phyloP scores from a whole-genome alignment of 441 rosid species.

The Jatropha multifida region DNA sequence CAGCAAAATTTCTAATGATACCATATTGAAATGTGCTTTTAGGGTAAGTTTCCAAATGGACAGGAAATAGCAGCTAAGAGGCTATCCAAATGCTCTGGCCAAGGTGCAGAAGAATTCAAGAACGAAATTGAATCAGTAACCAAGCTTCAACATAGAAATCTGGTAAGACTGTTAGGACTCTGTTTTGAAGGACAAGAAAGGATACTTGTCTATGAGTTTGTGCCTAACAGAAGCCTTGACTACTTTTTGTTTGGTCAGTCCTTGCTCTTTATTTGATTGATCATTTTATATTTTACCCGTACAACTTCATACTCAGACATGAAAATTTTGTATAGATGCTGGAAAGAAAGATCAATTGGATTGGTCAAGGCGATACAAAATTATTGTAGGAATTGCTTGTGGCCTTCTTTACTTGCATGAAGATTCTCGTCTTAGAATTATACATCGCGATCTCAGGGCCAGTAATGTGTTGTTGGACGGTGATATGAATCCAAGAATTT shows the following conservation, averaged over 20 bases:
- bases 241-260: slow-evolving; percentile 23
- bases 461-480: slow-evolving; percentile 18
- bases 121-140: slow-evolving; percentile 23
- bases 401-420: slow-evolving; percentile 51
- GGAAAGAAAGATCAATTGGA: slow-evolving; percentile 27
- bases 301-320: background rate
- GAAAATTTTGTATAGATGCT: slow-evolving; percentile 25
- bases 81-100: slow-evolving; percentile 10
- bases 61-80: slow-evolving; percentile 29
- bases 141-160: slow-evolving; percentile 28
- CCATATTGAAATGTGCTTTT: background rate
- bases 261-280: background rate
- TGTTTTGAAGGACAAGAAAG: slow-evolving; percentile 27
- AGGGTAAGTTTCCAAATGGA: slow-evolving; percentile 25
- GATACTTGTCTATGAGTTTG: slow-evolving; percentile 30
- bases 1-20: background rate
- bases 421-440: slow-evolving; percentile 37
- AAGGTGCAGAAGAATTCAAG: slow-evolving; percentile 26
- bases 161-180: slow-evolving; percentile 26
- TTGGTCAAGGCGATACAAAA: slow-evolving; percentile 33
- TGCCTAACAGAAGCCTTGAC: slow-evolving; percentile 29
- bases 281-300: too few species aligned
- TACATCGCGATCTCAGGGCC: slow-evolving; percentile 23
- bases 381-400: slow-evolving; percentile 37
- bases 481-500: slow-evolving; percentile 25